A percentile compares a stretch with the other conserved stretches of the same genome.
Evolutionary conservation across 2,329 filamentous ascomycete species (phyloP).

Genomic region (Zelopaecilomyces penicillatus): DNA sequence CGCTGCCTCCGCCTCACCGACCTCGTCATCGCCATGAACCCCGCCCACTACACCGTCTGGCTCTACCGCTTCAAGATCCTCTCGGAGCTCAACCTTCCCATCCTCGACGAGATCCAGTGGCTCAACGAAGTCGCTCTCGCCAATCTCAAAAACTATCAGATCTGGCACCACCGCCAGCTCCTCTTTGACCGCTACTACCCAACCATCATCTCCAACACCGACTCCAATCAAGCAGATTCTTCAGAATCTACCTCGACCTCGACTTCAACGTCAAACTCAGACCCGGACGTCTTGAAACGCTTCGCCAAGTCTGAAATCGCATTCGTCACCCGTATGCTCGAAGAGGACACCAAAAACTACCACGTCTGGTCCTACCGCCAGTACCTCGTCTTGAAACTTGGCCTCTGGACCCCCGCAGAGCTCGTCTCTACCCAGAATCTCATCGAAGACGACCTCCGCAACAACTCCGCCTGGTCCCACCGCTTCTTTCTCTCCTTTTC

Average conservation of each 20-base stretch:
- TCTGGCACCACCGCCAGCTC: conserved; percentile 74
- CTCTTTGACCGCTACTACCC: conserved; percentile 51
- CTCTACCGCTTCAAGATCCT: conserved; percentile 82
- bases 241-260: too few relatives aligned
- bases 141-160: conserved; percentile 97
- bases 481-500: conserved; percentile 87
- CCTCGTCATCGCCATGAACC: conserved; percentile 85
- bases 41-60: conserved; percentile 98
- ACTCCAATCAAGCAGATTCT: too few relatives aligned
- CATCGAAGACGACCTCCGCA: conserved; percentile 74
- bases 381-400: conserved; percentile 55
- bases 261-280: conserved; percentile 15
- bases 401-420: conserved; percentile 64
- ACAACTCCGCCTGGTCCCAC: conserved; percentile 97
- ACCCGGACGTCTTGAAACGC: conserved; percentile 43
- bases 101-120: conserved; percentile 72
- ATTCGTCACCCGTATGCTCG: conserved; percentile 76
- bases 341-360: conserved; percentile 89
- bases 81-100: conserved; percentile 53
- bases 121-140: conserved; percentile 73
- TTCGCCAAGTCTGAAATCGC: conserved; percentile 59
- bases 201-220: conserved; percentile 43
- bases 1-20: conserved; percentile 75
- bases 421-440: conserved; percentile 62
- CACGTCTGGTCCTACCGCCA: conserved; percentile 97